Conservation (phyloP, 208 protist genomes). For the Tritrichomonas foetus region DNA sequence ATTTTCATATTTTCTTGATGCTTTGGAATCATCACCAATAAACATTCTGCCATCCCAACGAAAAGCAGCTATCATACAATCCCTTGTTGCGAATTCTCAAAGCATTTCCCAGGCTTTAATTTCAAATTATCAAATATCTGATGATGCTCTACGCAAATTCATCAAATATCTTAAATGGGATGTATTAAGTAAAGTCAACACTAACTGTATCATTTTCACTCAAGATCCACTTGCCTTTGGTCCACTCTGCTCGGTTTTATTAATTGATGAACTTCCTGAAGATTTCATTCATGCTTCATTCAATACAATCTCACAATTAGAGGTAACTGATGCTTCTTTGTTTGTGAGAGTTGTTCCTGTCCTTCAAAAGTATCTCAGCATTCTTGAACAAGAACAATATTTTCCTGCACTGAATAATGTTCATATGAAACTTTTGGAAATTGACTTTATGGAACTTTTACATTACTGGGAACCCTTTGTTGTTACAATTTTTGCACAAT, state of each 20-base stretch:
- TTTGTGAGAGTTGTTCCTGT: not conserved
- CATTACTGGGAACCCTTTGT: conserved; percentile 17
- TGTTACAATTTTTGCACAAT: not conserved
- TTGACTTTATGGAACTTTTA: not conserved
- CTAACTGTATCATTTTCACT: not conserved
- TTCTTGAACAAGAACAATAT: not conserved
- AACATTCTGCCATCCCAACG: not conserved
- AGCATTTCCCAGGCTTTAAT: not conserved
- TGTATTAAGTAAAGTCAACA: not conserved
- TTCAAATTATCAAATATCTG: no score
- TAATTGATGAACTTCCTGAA: not conserved
- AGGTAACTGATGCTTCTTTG: no score
- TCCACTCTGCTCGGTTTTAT: not conserved
- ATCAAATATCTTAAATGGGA: conserved; percentile 3
- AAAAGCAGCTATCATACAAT: not conserved
- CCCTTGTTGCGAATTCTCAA: not conserved
- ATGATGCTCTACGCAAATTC: not conserved
- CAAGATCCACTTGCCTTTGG: not conserved
- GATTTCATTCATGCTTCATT: not conserved
- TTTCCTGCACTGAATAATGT: not conserved
- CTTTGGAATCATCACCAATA: not conserved
- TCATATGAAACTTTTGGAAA: not conserved
- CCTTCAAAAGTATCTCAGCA: not conserved
- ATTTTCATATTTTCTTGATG: not conserved
- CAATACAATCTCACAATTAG: not conserved